Percentiles rank a stretch among this genome's conserved stretches.
Evolutionary conservation across 768 basidiomycete species (phyloP).

Genomic region (Suillus clintonianus): DNA sequence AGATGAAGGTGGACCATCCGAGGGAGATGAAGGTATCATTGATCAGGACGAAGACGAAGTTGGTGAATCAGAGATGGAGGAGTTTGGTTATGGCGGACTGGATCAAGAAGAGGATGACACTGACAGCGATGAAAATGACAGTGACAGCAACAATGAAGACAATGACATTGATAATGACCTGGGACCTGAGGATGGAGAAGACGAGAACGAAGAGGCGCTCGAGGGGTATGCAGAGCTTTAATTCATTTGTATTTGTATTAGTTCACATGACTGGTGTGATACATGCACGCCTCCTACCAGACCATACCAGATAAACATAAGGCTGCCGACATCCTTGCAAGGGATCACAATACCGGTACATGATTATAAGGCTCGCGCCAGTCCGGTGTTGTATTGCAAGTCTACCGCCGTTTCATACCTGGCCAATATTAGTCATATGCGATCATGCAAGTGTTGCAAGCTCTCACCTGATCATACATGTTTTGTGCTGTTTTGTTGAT

Average conservation of each 20-base stretch:
- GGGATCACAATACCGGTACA: neutral
- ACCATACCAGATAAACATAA: neutral
- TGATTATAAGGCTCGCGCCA: neutral
- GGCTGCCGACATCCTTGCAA: neutral
- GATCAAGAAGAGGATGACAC: neutral
- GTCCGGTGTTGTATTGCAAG: neutral
- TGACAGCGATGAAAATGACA: neutral
- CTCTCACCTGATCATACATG: neutral
- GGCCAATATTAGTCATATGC: neutral
- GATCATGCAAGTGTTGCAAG: neutral
- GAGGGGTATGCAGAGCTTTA: neutral
- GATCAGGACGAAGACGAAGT: neutral
- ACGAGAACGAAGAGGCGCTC: neutral
- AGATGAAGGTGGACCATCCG: too few relatives aligned
- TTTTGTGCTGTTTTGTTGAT: neutral
- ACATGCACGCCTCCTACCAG: neutral
- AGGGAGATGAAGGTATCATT: neutral
- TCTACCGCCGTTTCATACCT: neutral
- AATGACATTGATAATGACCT: neutral
- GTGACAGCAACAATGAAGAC: neutral
- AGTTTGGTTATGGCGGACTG: neutral
- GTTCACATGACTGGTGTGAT: neutral
- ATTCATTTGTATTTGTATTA: neutral
- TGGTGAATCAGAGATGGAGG: neutral
- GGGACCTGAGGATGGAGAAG: conserved; percentile 1